Conservation (phyloP, 192 early-diverging fungal genomes). For the Podila epigama region DNA sequence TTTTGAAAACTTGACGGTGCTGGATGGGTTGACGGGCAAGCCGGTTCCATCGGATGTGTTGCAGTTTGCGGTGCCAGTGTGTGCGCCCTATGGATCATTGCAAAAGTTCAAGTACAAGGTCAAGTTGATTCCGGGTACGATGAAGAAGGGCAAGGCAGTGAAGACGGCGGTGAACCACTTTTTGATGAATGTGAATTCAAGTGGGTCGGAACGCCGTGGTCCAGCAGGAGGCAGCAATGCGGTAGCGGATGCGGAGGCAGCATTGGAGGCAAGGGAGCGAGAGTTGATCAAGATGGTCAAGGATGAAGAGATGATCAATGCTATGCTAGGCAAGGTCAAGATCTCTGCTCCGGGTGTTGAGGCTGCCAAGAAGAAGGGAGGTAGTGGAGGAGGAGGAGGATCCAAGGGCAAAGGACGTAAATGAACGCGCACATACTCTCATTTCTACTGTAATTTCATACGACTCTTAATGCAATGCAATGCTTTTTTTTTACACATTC, state of each 20-base stretch:
- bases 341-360: constrained; percentile 81
- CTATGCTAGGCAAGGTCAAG: constrained; percentile 91
- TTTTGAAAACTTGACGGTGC: constrained; percentile 62
- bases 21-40: constrained; percentile 84
- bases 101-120: constrained; percentile 94
- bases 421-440: neutral
- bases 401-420: constrained; percentile 15
- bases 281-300: constrained; percentile 85
- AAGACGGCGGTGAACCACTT: constrained; percentile 50
- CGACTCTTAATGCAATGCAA: neutral
- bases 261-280: constrained; percentile 64
- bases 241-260: constrained; percentile 39
- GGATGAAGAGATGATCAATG: constrained; percentile 81
- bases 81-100: constrained; percentile 89
- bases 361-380: constrained; percentile 66
- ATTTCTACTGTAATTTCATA: neutral
- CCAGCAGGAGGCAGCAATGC: constrained; percentile 48
- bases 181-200: constrained; percentile 40
- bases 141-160: constrained; percentile 90
- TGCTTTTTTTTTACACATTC: neutral
- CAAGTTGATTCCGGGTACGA: constrained; percentile 88
- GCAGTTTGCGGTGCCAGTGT: constrained; percentile 88
- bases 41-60: constrained; percentile 85
- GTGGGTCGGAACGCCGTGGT: neutral
- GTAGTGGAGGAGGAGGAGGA: constrained; percentile 8